Percentiles rank a stretch among this genome's conserved stretches.
Evolutionary conservation across 257 asterid genomes (phyloP).

Genomic region (Solanum dulcamara): DNA sequence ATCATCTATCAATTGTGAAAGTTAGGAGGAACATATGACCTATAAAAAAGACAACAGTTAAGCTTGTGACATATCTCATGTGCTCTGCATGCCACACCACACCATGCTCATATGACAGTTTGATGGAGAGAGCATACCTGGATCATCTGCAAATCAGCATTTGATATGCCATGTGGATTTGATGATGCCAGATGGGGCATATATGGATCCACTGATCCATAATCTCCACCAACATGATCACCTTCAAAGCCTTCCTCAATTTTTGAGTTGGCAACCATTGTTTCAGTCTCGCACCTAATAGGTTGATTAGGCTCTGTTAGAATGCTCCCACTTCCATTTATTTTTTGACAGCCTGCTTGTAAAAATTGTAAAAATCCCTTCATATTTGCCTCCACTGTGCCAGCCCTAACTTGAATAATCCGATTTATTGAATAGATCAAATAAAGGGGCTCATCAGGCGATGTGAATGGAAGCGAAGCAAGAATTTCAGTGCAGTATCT

Average conservation of each 20-base stretch:
- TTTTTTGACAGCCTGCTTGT: constrained; percentile 34
- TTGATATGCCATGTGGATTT: constrained; percentile 30
- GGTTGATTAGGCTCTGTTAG: constrained; percentile 19
- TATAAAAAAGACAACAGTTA: not conserved
- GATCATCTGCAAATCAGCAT: constrained; percentile 46
- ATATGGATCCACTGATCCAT: constrained; percentile 24
- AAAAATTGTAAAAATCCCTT: constrained; percentile 56
- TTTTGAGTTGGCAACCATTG: constrained; percentile 18
- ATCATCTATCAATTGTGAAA: not conserved
- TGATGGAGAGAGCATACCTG: constrained; percentile 39
- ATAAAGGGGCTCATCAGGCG: constrained; percentile 96
- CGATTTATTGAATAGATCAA: constrained; percentile 80
- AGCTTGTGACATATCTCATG: not conserved
- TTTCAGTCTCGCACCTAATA: constrained; percentile 13
- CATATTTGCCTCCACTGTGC: constrained; percentile 77
- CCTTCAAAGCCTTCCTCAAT: constrained; percentile 30
- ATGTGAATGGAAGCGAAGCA: constrained; percentile 76
- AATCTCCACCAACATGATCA: constrained; percentile 21
- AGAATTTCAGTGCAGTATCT: constrained; percentile 94
- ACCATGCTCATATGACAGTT: not conserved
- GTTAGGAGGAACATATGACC: not conserved
- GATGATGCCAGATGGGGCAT: constrained; percentile 15
- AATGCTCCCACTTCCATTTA: constrained; percentile 33
- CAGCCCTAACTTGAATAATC: constrained; percentile 85
- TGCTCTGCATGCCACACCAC: not conserved